phyloP scores from a whole-genome alignment of 768 basidiomycete species.

The Holtermanniella nyarrowii region DNA sequence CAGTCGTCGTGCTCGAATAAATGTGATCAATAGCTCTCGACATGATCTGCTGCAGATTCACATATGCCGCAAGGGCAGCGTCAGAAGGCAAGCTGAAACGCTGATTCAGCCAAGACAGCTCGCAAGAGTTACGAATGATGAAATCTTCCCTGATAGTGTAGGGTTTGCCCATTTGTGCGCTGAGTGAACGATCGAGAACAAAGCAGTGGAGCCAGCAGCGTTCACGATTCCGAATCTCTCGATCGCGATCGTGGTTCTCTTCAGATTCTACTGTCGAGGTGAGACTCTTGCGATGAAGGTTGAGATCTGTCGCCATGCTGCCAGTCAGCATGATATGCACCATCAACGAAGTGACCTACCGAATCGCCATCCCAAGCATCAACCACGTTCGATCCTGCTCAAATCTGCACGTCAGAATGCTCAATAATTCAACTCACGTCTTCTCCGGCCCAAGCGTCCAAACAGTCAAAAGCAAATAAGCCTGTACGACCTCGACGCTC shows the following conservation, averaged over 20 bases:
- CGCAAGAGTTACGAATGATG: slow-evolving; percentile 65
- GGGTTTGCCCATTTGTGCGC: slow-evolving; percentile 95
- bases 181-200: slow-evolving; percentile 79
- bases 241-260: slow-evolving; percentile 67
- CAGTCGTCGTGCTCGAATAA: slow-evolving; percentile 62
- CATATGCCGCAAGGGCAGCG: slow-evolving; percentile 61
- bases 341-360: slow-evolving; percentile 41
- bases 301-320: slow-evolving; percentile 92
- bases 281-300: slow-evolving; percentile 75
- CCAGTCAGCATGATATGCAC: slow-evolving; percentile 50
- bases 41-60: slow-evolving; percentile 80
- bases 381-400: slow-evolving; percentile 95
- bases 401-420: slow-evolving; percentile 44
- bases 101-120: slow-evolving; percentile 60
- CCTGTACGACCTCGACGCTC: slow-evolving; percentile 88
- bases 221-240: slow-evolving; percentile 76
- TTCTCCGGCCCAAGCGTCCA: slow-evolving; percentile 95
- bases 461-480: slow-evolving; percentile 73
- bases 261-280: slow-evolving; percentile 58
- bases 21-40: slow-evolving; percentile 81
- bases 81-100: slow-evolving; percentile 59
- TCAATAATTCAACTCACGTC: slow-evolving; percentile 41
- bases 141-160: slow-evolving; percentile 84
- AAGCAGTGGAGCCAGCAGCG: slow-evolving; percentile 87
- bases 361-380: slow-evolving; percentile 75